A percentile compares a stretch with the other conserved stretches of the same genome.
phyloP scores from a whole-genome alignment of 139 green algal species.

The Nannochloris sp. region DNA sequence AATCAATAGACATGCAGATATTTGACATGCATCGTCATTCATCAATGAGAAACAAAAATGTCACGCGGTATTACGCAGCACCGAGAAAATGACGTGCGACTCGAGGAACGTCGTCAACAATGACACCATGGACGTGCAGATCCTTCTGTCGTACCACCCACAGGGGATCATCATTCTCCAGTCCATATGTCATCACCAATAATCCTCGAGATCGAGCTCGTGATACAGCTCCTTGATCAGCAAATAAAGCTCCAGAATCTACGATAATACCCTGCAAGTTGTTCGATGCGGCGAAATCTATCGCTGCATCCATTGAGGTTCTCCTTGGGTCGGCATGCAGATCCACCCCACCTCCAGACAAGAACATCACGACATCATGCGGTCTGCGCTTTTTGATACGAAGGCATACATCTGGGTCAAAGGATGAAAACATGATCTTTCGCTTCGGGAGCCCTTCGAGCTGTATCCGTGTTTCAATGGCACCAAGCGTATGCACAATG shows the following conservation, averaged over 20 bases:
- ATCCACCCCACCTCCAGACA: conserved; percentile 51
- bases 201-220: conserved; percentile 32
- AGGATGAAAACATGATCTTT: conserved; percentile 62
- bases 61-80: neutral
- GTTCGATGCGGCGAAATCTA: conserved; percentile 41
- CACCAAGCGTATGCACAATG: conserved; percentile 20
- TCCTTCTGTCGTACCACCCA: conserved; percentile 50
- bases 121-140: conserved; percentile 65
- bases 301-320: conserved; percentile 50
- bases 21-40: no score
- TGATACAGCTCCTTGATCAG: conserved; percentile 20
- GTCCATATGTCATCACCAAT: conserved; percentile 68
- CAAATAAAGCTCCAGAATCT: conserved; percentile 33
- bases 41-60: neutral
- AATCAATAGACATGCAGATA: no score
- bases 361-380: conserved; percentile 61
- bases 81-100: neutral
- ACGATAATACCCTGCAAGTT: conserved; percentile 61
- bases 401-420: conserved; percentile 76
- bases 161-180: conserved; percentile 60
- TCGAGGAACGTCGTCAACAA: conserved; percentile 57
- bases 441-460: neutral
- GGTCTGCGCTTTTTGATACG: conserved; percentile 32
- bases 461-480: conserved; percentile 1
- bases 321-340: conserved; percentile 56